These are phyloP conservation scores for Fusarium redolens DNA, from an alignment of 2,329 filamentous ascomycete genomes.

Conservation along the genomic window DNA sequence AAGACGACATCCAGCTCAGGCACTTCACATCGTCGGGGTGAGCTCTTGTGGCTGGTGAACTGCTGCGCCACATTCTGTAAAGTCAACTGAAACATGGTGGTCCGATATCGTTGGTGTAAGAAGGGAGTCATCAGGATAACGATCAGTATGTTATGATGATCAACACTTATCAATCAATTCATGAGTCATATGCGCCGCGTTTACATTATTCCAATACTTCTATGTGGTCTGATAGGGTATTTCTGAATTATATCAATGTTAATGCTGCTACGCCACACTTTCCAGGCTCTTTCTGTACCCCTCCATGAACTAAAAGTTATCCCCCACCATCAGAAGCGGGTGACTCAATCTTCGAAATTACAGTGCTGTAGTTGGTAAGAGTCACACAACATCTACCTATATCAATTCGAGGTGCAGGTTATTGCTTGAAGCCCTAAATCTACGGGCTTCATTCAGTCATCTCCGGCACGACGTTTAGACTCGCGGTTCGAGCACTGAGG, in stretches of 20 bases:
- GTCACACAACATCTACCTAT: constrained; percentile 33
- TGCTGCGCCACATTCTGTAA: neutral
- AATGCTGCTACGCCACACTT: constrained; percentile 21
- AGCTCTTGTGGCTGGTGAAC: neutral
- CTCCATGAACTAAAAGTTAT: constrained; percentile 39
- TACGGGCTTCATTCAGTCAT: constrained; percentile 52
- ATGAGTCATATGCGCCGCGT: neutral
- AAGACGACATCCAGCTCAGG: constrained; percentile 14
- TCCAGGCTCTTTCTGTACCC: constrained; percentile 25
- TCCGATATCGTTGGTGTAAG: constrained; percentile 9
- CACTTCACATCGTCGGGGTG: constrained; percentile 1
- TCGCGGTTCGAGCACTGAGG: constrained; percentile 65
- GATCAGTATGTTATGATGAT: neutral
- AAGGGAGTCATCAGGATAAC: neutral
- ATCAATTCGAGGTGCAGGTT: constrained; percentile 38
- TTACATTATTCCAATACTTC: neutral
- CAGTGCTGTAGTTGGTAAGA: constrained; percentile 3
- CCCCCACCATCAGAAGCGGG: constrained; percentile 19
- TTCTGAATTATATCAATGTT: neutral
- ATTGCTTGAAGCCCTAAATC: constrained; percentile 49
- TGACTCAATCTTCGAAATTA: constrained; percentile 44
- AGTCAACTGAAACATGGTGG: neutral
- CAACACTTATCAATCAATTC: neutral
- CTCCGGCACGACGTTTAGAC: constrained; percentile 61
- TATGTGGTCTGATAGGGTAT: neutral